Evolutionary conservation across 2,329 filamentous ascomycete genomes (phyloP), one percentile per base, ranked within the genome.

Genomic region (Botryotinia globosa): DNA sequence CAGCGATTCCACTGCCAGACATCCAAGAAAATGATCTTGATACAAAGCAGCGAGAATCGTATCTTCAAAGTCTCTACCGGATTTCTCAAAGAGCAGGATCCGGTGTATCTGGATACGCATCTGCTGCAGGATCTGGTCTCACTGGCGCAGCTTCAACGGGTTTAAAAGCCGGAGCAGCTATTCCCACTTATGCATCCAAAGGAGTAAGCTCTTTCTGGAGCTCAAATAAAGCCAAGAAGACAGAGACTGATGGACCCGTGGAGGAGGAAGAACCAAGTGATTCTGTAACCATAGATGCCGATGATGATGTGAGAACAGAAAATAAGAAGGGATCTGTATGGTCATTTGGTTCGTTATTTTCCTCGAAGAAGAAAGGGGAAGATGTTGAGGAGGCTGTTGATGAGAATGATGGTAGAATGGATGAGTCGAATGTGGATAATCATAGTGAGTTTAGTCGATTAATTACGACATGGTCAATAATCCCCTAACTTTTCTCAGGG

Each of bases 21-120:
- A 72, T 68, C 8, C 70, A 72, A 61, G 70, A 68, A 54, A 72
- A 72, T 59, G 54, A 72, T n/a, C 70, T 72, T 2, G 56, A 68
- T 12, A 44, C 16, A 22, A 68, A 72, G 32, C 63, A 68, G 48
- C 65, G 63, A 25, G 51, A 72, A 51, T 72, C 70, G n/a, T 72
- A 72, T 42, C 70, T 72, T 32, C 70, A 72, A n/a, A 72, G 70
- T 20, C n/a, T 72, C 18, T 68, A 72, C 44, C 63, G 51, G 1
- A 68, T 72, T 12, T 68, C 63, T 18, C 70, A 72, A n/a, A 68
- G 32, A 51, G 70, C 70, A 25, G 63, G 70, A 20, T 71, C 61
- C 5, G 69, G 61, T 56, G 69, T 71, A 29, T 54, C 59, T 16
- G 69, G 20, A 14, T 71, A 71, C 54, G 69, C 69, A 59, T 71